phyloP scores from a whole-genome alignment of 176 grass and related monocot genomes.

The Guadua angustifolia region DNA sequence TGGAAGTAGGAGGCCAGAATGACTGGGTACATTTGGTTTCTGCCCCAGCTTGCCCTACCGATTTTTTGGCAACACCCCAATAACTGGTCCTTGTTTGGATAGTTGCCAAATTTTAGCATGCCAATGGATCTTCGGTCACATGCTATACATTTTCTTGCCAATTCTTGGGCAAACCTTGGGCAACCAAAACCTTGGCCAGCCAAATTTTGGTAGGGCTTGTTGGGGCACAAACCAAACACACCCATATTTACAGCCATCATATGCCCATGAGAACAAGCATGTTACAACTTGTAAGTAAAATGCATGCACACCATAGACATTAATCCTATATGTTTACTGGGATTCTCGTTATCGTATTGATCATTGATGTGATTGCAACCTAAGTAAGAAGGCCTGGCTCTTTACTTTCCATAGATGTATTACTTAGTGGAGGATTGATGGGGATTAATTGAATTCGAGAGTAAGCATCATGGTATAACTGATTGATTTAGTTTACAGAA shows the following conservation, averaged over 20 bases:
- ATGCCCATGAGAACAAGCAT: neutral
- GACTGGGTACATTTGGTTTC: no score
- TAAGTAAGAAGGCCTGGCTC: neutral
- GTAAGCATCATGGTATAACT: neutral
- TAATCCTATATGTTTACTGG: neutral
- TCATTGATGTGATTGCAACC: neutral
- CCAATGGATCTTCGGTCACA: no score
- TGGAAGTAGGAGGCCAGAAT: neutral
- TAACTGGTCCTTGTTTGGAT: no score
- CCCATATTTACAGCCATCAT: neutral
- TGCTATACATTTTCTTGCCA: no score
- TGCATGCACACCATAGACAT: neutral
- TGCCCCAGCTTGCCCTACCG: no score
- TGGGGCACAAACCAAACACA: no score
- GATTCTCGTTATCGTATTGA: neutral
- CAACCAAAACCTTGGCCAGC: no score
- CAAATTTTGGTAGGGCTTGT: no score
- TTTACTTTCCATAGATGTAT: neutral
- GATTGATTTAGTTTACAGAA: neutral
- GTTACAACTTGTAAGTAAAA: neutral
- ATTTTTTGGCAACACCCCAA: no score
- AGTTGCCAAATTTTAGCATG: no score
- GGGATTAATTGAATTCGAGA: conserved; percentile 14
- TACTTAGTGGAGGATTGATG: neutral
- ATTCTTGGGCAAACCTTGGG: no score